Evolutionary conservation across 2,329 filamentous ascomycete genomes (phyloP), one percentile per base, ranked within the genome.

Genomic region (Zymoseptoria passerinii): DNA sequence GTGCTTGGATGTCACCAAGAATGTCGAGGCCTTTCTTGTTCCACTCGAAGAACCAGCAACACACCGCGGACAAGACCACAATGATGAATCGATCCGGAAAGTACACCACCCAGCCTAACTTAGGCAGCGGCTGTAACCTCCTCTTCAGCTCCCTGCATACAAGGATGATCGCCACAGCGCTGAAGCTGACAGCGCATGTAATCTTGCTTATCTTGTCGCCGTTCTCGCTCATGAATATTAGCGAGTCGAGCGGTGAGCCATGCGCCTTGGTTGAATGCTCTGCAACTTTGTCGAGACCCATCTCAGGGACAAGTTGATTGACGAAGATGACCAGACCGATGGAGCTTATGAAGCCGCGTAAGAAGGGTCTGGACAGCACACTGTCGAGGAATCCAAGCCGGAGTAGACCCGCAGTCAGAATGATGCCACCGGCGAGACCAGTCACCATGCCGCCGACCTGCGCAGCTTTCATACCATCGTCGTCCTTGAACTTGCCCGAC

Each of bases 241-340:
- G 78, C 75, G 97, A 97, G 61, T 92, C 86, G 52, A 94, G 80
- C 54, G 87, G 92, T 72, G 89, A 96, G 16, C 89, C 90, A 69
- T 97, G 92, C 50, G 83, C 83, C 2, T 91, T 83, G n/a, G 82
- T 77, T 2, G 68, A 71, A 16, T 86, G 75, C 55, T 83, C 84
- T 0, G 91, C 89, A 18, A 84, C 74, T 1, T 80, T 76, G 44
- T 80, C 81, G 20, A 99, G 80, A 0, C 94, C 94, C 67, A 95
- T 81, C 73, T 97, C 91, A 0, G 92, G 92, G 55, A 96, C 89
- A 50, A 96, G 77, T 74, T 99, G 94, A 72, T 97, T 94, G 40
- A 97, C 90, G 48, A 95, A 85, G 70, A 99, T 97, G 64, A 97
- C 92, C 57, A 96, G 89, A 53, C 94, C 94, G 71, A 99, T 95